These are phyloP conservation scores for Trypanosoma boissoni DNA, from an alignment of 208 protist species.

Conservation along the genomic window DNA sequence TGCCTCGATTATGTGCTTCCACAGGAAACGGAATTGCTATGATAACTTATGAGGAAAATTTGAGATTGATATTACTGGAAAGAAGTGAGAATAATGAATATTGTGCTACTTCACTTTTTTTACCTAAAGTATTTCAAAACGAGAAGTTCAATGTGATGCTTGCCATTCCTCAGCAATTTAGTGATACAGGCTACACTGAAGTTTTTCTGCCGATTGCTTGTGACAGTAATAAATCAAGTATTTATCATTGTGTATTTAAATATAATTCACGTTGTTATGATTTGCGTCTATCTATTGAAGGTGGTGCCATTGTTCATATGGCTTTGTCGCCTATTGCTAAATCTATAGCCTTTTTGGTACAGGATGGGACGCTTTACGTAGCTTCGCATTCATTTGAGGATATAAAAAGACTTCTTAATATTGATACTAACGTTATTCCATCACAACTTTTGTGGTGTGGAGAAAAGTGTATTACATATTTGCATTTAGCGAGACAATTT, in stretches of 20 bases:
- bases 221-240: conserved; percentile 21
- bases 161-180: conserved; percentile 27
- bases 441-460: conserved; percentile 68
- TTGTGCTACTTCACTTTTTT: neutral
- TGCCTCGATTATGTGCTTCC: conserved; percentile 28
- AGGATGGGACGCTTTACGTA: conserved; percentile 58
- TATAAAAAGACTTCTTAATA: conserved; percentile 32
- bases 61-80: conserved; percentile 15
- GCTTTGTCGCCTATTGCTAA: conserved; percentile 41
- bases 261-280: conserved; percentile 31
- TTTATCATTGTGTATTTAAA: conserved; percentile 34
- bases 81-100: conserved; percentile 10
- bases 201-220: conserved; percentile 30
- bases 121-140: conserved; percentile 18
- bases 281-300: conserved; percentile 50
- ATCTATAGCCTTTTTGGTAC: conserved; percentile 51
- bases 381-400: conserved; percentile 57
- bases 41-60: conserved; percentile 6
- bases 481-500: conserved; percentile 24
- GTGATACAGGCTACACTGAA: conserved; percentile 36
- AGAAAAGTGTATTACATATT: conserved; percentile 33
- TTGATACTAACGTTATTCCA: conserved; percentile 28
- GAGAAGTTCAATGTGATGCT: conserved; percentile 21
- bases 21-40: conserved; percentile 53
- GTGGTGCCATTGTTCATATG: conserved; percentile 57